phyloP scores from a whole-genome alignment of 768 basidiomycete genomes.

The Mycena venus region DNA sequence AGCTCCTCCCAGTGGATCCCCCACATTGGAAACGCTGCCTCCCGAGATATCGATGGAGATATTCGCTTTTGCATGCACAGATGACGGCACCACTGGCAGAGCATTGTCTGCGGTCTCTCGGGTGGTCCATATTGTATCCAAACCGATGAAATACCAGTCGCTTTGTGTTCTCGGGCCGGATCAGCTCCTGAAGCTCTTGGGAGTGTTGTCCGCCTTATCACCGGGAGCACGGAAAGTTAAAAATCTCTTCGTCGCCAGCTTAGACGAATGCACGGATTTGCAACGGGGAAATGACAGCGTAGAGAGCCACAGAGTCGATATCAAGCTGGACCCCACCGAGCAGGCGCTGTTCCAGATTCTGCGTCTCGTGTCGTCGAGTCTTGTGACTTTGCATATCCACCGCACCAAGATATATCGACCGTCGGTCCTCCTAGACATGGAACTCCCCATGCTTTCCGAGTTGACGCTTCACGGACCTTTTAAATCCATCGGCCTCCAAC shows the following conservation, averaged over 20 bases:
- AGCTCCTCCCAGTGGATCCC: no score
- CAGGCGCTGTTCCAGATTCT: slow-evolving; percentile 4
- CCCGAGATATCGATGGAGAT: slow-evolving; percentile 14
- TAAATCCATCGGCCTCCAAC: neutral
- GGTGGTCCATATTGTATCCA: slow-evolving; percentile 1
- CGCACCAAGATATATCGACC: neutral
- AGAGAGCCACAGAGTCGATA: neutral
- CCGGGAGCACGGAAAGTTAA: slow-evolving; percentile 4
- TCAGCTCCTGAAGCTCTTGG: slow-evolving; percentile 10
- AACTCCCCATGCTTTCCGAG: neutral
- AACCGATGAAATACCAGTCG: slow-evolving; percentile 22
- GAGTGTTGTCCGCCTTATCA: neutral
- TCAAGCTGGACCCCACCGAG: neutral
- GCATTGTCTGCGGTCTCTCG: slow-evolving; percentile 13
- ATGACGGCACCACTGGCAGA: slow-evolving; percentile 18
- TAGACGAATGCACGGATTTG: neutral
- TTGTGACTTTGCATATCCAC: slow-evolving; percentile 10
- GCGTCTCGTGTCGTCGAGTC: slow-evolving; percentile 9
- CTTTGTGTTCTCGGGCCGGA: neutral
- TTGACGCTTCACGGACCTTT: slow-evolving; percentile 17
- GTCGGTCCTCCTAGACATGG: slow-evolving; percentile 5
- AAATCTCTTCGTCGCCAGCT: slow-evolving; percentile 12
- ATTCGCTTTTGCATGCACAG: slow-evolving; percentile 16
- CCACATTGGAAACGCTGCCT: slow-evolving; percentile 2
- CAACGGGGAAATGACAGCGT: neutral